Percentiles rank a stretch among this genome's conserved stretches.
Conservation (phyloP, 1,284 basidiomycete species). For the Ustilago crameri region DNA sequence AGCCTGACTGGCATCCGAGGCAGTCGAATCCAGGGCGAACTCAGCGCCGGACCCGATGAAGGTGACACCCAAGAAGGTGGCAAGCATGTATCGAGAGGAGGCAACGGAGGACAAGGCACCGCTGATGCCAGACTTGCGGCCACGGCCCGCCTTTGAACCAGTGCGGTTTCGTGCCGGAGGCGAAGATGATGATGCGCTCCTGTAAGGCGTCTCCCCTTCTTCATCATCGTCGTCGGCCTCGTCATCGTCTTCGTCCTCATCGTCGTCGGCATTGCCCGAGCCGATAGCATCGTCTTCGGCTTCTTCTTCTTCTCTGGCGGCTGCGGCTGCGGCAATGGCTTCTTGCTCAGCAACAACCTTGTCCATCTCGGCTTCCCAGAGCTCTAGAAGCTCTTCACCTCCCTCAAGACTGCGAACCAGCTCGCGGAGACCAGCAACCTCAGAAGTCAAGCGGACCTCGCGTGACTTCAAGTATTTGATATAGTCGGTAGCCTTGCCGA, state of each 20-base stretch:
- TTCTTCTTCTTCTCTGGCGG: constrained; percentile 51
- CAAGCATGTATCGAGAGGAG: constrained; percentile 62
- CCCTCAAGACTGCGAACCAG: constrained; percentile 62
- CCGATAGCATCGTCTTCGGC: constrained; percentile 22
- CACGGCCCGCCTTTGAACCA: constrained; percentile 19
- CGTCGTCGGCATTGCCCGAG: constrained; percentile 19
- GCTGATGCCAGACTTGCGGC: constrained; percentile 20
- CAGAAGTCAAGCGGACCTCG: constrained; percentile 57
- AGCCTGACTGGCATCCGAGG: constrained; percentile 16
- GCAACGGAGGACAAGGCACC: constrained; percentile 27
- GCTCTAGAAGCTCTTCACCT: constrained; percentile 63
- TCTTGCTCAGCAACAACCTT: constrained; percentile 49
- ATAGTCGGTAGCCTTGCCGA: constrained; percentile 67
- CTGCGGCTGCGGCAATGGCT: constrained; percentile 33
- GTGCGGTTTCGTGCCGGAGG: constrained; percentile 35
- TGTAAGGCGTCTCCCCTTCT: constrained; percentile 29
- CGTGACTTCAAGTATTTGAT: constrained; percentile 65
- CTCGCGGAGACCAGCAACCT: constrained; percentile 60
- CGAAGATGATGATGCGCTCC: constrained; percentile 34
- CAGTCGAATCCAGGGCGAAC: constrained; percentile 31
- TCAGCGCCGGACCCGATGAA: constrained; percentile 57
- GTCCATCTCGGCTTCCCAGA: constrained; percentile 63
- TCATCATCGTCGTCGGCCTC: constrained; percentile 56
- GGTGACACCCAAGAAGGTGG: constrained; percentile 60
- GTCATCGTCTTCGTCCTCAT: constrained; percentile 57